Base-by-base conservation (phyloP, 305 asterid species). In the Fraxinus sp. region DNA sequence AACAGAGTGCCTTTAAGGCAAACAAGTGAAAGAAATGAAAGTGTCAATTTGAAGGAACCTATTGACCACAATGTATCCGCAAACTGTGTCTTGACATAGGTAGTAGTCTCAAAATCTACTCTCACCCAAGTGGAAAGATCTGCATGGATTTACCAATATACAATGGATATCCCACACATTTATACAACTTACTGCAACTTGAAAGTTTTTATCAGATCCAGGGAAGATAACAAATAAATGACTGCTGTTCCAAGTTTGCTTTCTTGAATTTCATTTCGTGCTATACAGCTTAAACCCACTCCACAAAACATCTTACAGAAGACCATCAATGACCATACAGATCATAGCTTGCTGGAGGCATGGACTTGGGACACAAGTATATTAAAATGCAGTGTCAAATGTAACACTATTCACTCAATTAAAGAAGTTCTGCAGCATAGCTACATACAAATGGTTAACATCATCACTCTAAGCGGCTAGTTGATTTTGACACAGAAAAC, bases 331-430 rank as follows among this genome's bases (percentile, higher is more conserved):
- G 75, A 68, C 75, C 75, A 68, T 68, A 68, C 20, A 68, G 75
- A 68, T 68, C 37, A 28, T 68, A 28, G n/a, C 22, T 73, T 30
- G 82, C 79, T 20, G 66, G 72, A 11, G 68, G 52, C 64, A 72
- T 7, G 68, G 20, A 64, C 26, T 59, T 70, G 10, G 41, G 64
- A 28, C 39, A 30, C 33, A 30, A 70, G 16, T 28, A 4, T 70
- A 11, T 33, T 10, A 36, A 26, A 28, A 26, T 68, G 75, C 75
- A 28, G 13, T 68, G 9, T 14, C 75, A 26, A 68, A 28, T 10
- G 39, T 68, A 3, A 26, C 20, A 26, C 13, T 28, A 68, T 68
- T 68, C 37, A 30, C 75, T 28, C 39, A 68, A 28, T 28, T 59
- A 30, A 28, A 11, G 62, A 82, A 32, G 55, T 24, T 39, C 18